Evolutionary conservation across 2,329 filamentous ascomycete genomes (phyloP).

Genomic region (Neoarthrinium moseri): DNA sequence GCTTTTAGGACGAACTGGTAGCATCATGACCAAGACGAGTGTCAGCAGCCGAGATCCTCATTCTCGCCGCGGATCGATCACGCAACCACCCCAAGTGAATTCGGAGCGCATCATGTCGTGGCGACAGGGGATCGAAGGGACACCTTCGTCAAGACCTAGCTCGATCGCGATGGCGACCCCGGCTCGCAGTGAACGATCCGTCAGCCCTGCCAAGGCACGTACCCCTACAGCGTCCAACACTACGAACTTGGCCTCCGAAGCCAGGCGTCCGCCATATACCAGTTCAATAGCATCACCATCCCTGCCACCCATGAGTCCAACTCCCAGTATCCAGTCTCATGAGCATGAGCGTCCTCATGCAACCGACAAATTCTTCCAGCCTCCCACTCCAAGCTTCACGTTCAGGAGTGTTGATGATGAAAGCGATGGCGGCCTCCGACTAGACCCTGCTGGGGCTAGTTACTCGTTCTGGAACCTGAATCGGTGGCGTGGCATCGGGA

Average conservation of each 20-base stretch:
- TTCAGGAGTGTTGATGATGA: slow-evolving; percentile 44
- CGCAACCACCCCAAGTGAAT: slow-evolving; percentile 35
- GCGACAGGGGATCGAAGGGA: slow-evolving; percentile 65
- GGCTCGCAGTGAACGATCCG: slow-evolving; percentile 50
- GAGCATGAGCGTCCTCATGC: slow-evolving; percentile 12
- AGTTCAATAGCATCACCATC: slow-evolving; percentile 5
- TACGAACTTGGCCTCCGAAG: slow-evolving; percentile 43
- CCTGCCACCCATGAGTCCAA: slow-evolving; percentile 35
- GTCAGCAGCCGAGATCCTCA: slow-evolving; percentile 40
- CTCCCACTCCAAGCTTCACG: slow-evolving; percentile 57
- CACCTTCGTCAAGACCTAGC: slow-evolving; percentile 28
- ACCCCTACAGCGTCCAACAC: slow-evolving; percentile 34
- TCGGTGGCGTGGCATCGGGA: slow-evolving; percentile 45
- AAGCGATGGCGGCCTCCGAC: slow-evolving; percentile 30
- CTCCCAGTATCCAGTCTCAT: slow-evolving; percentile 26
- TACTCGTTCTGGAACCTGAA: slow-evolving; percentile 58
- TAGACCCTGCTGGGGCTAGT: slow-evolving; percentile 38
- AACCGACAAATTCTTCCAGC: slow-evolving; percentile 25
- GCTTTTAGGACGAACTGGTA: slow-evolving; percentile 56
- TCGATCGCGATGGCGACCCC: slow-evolving; percentile 35
- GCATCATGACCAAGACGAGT: slow-evolving; percentile 54
- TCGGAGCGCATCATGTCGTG: slow-evolving; percentile 84
- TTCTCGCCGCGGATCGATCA: slow-evolving; percentile 55
- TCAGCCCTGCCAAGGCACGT: slow-evolving; percentile 50
- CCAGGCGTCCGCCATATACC: slow-evolving; percentile 41